Evolutionary conservation across 257 asterid genomes (phyloP), one percentile per base, ranked within the genome.

Genomic region (Eucommia ulmoides): DNA sequence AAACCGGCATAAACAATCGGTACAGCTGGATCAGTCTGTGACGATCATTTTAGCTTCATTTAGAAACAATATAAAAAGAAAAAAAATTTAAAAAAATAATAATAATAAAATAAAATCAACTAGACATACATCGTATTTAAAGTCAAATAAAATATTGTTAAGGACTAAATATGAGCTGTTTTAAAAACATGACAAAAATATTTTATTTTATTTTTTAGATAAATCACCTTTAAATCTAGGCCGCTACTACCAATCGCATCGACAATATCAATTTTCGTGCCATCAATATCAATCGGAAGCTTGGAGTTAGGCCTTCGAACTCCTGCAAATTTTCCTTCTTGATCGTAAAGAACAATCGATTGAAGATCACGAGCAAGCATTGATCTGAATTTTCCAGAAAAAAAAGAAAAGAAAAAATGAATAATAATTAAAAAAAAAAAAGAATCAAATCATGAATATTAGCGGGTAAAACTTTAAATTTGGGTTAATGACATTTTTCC

Each of bases 301-400:
- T 80, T 83, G 0, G 96, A 89, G 75, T 71, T 80, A 19, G 96
- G 92, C 58, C 88, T 33, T 59, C 83, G 70, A 45, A 89, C 84
- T 56, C 96, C 93, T 16, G 63, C 88, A 41, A 89, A 85, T 65
- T 85, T 85, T 24, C 98, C 94, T 73, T 82, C 83, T 72, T 68
- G 83, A 59, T 89, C 88, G 35, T 85, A 85, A 23, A 89, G 82
- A 53, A 82, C 86, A 18, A 89, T 57, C 17, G 96, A 89, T 55
- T 89, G 96, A 73, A 78, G 71, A 72, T 89, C 96, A 55, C 96
- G 93, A 41, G 94, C 96, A 7, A 89, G 74, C 96, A 85, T 80
- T 42, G 96, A 89, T 77, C 96, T 89, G 78, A 21, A 41, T 11
- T 41, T 35, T 6, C 49, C 44, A 49, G 22, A 33, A 41, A 49